Evolutionary conservation across 2,329 filamentous ascomycete genomes (phyloP).

Genomic region (Penicillium griseofulvum): DNA sequence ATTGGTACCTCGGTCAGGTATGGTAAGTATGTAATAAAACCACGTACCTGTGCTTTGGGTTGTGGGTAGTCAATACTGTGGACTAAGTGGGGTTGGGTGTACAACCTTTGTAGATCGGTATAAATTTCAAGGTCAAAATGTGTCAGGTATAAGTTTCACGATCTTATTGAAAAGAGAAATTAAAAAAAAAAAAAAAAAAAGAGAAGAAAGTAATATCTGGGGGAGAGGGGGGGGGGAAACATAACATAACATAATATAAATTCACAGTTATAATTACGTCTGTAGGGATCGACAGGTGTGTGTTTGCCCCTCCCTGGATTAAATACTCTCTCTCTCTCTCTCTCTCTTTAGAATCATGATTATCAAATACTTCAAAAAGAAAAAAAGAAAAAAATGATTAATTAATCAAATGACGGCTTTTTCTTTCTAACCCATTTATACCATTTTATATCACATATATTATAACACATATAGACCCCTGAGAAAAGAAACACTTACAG

Average conservation of each 20-base stretch:
- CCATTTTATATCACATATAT: background rate
- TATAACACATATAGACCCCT: background rate
- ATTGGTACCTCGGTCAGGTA: background rate
- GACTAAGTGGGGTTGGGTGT: background rate
- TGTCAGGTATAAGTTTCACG: background rate
- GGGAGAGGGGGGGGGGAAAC: background rate
- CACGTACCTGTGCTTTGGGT: background rate
- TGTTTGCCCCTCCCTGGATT: conserved; percentile 25
- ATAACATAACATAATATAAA: background rate
- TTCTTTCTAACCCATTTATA: background rate
- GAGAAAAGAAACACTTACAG: conserved; percentile 8
- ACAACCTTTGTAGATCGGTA: no score
- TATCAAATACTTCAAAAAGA: background rate
- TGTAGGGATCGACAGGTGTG: conserved; percentile 13
- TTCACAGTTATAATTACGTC: conserved; percentile 2
- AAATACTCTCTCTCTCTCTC: no score
- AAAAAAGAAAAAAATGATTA: background rate
- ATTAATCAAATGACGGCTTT: background rate
- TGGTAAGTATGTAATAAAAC: background rate
- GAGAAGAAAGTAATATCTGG: background rate
- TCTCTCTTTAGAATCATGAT: background rate
- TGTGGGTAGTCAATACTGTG: background rate
- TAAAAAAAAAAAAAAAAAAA: background rate
- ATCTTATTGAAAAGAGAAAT: background rate
- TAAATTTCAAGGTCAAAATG: no score